Evolutionary conservation across 1,284 basidiomycete species (phyloP).

Genomic region (Tylopilus sp.): DNA sequence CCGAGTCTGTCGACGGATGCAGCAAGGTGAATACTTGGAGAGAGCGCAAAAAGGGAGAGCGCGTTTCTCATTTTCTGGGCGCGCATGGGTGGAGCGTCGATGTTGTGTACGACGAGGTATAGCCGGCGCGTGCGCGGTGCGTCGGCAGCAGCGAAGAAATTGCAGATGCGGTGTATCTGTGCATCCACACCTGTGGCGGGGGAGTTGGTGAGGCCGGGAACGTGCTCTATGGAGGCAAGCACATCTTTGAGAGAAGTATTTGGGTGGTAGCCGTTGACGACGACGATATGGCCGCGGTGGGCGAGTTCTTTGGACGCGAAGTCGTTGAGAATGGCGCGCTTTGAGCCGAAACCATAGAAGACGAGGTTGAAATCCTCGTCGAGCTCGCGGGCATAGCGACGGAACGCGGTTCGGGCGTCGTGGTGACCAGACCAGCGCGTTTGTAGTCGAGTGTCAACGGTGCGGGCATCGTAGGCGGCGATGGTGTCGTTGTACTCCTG

Average conservation of each 20-base stretch:
- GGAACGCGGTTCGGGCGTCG: constrained; percentile 47
- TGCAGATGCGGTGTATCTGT: constrained; percentile 62
- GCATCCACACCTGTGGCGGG: constrained; percentile 50
- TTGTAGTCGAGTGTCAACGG: constrained; percentile 23
- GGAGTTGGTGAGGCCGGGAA: constrained; percentile 52
- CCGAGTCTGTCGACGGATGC: constrained; percentile 86
- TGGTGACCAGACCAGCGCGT: constrained; percentile 32
- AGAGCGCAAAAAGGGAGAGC: constrained; percentile 68
- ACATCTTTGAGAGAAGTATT: constrained; percentile 70
- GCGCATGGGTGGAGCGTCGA: constrained; percentile 76
- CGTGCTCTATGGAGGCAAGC: constrained; percentile 61
- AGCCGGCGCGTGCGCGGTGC: constrained; percentile 43
- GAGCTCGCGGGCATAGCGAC: constrained; percentile 70
- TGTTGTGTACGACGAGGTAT: constrained; percentile 83
- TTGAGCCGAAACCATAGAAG: constrained; percentile 87
- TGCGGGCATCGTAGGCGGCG: constrained; percentile 34
- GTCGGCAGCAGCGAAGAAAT: constrained; percentile 51
- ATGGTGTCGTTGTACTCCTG: constrained; percentile 61
- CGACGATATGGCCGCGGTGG: constrained; percentile 66
- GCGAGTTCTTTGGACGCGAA: constrained; percentile 62
- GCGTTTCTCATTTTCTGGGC: constrained; percentile 57
- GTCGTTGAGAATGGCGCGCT: constrained; percentile 69
- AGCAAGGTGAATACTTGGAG: constrained; percentile 72
- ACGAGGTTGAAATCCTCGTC: constrained; percentile 81
- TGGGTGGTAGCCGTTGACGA: constrained; percentile 81